Evolutionary conservation across 2,329 filamentous ascomycete genomes (phyloP), one percentile per base, ranked within the genome.

Genomic region (Plectosphaerella plurivora): DNA sequence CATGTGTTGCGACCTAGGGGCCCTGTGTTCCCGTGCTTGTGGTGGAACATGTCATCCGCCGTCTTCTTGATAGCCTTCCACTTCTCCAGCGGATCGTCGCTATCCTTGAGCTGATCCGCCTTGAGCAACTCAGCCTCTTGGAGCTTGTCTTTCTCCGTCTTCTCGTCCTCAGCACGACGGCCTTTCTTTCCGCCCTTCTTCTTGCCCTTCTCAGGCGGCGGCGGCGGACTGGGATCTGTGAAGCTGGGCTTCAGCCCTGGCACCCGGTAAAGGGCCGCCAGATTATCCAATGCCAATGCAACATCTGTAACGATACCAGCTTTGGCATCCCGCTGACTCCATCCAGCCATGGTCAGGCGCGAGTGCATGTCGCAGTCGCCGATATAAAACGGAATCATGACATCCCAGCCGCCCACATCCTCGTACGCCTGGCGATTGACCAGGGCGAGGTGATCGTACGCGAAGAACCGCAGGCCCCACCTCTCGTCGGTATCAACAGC

Each of bases 361-460:
- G 66, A 65, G 58, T 81, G 76, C 68, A 78, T 74, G 60, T 82
- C 79, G 63, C 78, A 83, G 59, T 84, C 80, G 35, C 75, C 79
- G 54, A 75, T 71, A 61, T 83, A 83, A 59, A 77, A 84, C 0
- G 80, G 77, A 41, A 85, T 82, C 53, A 78, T 65, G 0, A 76
- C 75, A 59, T 84, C 81, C 78, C 80, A 84, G 0, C 72, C 77
- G 18, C 80, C 72, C 8, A 82, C 70, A 45, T 73, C 70, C 55
- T 75, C 71, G 59, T 75, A 76, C 0, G 78, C 75, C 8, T 63
- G 67, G 11, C 75, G 76, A 58, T 84, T 83, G 42, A 84, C 77
- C 2, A 83, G 68, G 2, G 79, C 73, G 3, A 85, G 68, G 56
- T 78, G 76, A 60, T 84, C 81, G 65, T 83, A 84, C 12, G 77